Conservation (phyloP, 2,329 filamentous ascomycete genomes). For the Xylariaceae sp. region DNA sequence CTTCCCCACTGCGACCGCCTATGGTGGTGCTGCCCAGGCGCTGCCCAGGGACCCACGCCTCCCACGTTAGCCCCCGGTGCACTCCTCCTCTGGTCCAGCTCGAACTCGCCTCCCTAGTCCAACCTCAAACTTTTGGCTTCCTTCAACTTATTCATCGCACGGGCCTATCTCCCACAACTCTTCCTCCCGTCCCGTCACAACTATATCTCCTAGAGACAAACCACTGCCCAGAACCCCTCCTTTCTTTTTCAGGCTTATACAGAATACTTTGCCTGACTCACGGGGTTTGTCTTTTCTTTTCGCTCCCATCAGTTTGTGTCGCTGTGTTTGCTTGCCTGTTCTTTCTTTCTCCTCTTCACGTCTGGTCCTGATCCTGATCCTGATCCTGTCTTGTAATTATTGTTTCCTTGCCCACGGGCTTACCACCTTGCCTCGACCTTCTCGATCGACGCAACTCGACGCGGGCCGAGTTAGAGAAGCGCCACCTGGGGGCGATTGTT, state of each 20-base stretch:
- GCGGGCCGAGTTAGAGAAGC: background rate
- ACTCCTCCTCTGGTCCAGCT: constrained; percentile 16
- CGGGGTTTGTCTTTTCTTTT: constrained; percentile 13
- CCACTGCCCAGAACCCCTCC: background rate
- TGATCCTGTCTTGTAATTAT: constrained; percentile 17
- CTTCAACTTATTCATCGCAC: constrained; percentile 14
- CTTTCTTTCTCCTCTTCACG: constrained; percentile 7
- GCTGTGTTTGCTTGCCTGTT: constrained; percentile 8
- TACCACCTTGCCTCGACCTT: constrained; percentile 12
- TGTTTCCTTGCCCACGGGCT: constrained; percentile 14
- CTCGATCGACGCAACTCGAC: constrained; percentile 8
- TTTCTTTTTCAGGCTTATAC: constrained; percentile 8
- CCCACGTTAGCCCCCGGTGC: constrained; percentile 20
- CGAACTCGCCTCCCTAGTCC: constrained; percentile 6
- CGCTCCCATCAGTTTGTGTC: constrained; percentile 12
- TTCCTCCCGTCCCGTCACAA: constrained; percentile 8
- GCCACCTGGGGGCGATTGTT: constrained; percentile 14
- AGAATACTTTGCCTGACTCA: constrained; percentile 7
- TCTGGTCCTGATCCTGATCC: constrained; percentile 16
- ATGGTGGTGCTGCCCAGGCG: no score
- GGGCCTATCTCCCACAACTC: constrained; percentile 12
- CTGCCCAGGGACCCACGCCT: background rate
- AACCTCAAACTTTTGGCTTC: constrained; percentile 20
- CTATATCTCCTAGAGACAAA: constrained; percentile 20
- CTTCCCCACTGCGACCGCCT: constrained; percentile 6